phyloP scores from a whole-genome alignment of 805 yeast species.

The Metschnikowia bowlesiae region DNA sequence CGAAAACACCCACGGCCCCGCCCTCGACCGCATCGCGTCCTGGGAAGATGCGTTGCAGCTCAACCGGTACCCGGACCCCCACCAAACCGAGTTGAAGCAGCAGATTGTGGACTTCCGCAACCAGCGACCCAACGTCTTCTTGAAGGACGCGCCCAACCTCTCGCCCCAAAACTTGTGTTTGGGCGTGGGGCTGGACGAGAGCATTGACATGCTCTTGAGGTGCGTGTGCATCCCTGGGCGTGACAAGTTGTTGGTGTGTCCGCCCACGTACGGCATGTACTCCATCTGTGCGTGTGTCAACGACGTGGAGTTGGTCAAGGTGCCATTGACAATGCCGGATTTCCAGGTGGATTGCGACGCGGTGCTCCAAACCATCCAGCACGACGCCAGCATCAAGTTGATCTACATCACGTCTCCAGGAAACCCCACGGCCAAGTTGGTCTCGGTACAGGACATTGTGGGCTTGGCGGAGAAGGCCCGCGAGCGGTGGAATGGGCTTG shows the following conservation, averaged over 20 bases:
- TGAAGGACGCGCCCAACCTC: slow-evolving; percentile 24
- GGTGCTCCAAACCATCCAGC: slow-evolving; percentile 46
- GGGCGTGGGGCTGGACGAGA: slow-evolving; percentile 97
- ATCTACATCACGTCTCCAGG: slow-evolving; percentile 93
- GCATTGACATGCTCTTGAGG: slow-evolving; percentile 83
- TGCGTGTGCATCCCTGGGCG: slow-evolving; percentile 77
- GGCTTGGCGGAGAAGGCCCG: slow-evolving; percentile 45
- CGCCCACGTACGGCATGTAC: slow-evolving; percentile 99
- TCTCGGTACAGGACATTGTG: slow-evolving; percentile 38
- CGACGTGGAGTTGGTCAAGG: slow-evolving; percentile 73
- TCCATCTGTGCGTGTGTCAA: slow-evolving; percentile 84
- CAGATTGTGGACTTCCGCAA: slow-evolving; percentile 72
- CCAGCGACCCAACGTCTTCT: slow-evolving; percentile 31
- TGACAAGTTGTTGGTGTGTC: slow-evolving; percentile 80
- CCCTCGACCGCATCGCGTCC: slow-evolving; percentile 43
- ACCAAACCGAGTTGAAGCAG: slow-evolving; percentile 71
- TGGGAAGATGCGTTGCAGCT: slow-evolving; percentile 53
- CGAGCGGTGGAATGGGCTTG: slow-evolving; percentile 63
- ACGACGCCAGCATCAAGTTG: slow-evolving; percentile 65
- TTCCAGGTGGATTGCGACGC: slow-evolving; percentile 54
- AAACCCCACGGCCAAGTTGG: slow-evolving; percentile 80
- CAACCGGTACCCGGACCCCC: slow-evolving; percentile 96
- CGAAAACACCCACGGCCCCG: slow-evolving; percentile 92
- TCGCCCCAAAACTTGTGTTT: slow-evolving; percentile 71
- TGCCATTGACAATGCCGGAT: slow-evolving; percentile 55